Evolutionary conservation across 305 asterid species (phyloP).

Genomic region (Fraxinus velutina): DNA sequence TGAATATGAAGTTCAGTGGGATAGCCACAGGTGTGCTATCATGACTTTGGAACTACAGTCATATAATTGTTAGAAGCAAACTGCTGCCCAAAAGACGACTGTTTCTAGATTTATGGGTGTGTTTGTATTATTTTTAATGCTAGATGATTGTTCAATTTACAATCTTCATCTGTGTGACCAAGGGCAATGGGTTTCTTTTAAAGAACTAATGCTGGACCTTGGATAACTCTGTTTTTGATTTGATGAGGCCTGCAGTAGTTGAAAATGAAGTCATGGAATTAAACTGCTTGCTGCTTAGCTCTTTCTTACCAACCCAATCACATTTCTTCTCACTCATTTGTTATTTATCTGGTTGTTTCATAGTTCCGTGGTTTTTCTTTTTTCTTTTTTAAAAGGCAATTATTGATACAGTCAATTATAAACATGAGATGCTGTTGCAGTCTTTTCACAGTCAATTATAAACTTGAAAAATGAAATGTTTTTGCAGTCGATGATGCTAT

Average conservation of each 20-base stretch:
- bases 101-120: not conserved
- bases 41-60: not conserved
- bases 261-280: not conserved
- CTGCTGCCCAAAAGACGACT: not conserved
- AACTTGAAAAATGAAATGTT: not conserved
- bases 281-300: not conserved
- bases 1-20: not conserved
- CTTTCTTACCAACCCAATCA: not conserved
- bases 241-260: not conserved
- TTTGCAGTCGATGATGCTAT: conserved; percentile 5
- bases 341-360: conserved; percentile 1
- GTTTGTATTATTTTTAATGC: not conserved
- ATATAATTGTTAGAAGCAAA: not conserved
- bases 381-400: not conserved
- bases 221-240: conserved; percentile 3
- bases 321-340: not conserved
- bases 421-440: not conserved
- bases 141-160: not conserved
- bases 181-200: not conserved
- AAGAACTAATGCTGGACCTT: not conserved
- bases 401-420: not conserved
- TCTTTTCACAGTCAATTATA: not conserved
- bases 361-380: not conserved
- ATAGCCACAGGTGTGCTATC: not conserved
- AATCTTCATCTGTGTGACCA: not conserved